Base-by-base conservation (phyloP, 2,329 filamentous ascomycete species). In the Fusarium bulbicola region DNA sequence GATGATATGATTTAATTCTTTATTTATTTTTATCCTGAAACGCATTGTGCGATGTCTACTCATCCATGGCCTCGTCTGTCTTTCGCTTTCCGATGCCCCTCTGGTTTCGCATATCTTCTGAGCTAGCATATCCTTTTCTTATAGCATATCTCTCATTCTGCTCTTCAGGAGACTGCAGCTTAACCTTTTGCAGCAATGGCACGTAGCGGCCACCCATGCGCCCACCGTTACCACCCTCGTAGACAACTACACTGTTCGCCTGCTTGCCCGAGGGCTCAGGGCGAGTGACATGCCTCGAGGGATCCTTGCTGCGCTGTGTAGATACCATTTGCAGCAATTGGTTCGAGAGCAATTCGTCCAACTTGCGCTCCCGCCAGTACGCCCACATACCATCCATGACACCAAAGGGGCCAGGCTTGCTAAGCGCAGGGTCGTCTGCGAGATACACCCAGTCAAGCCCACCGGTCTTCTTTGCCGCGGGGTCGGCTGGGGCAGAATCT, bases 291-390 rank as follows among this genome's bases (percentile, higher is more conserved):
- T 59, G 59, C 6, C 74, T 66, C 12, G 59, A 65, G 3, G 74
- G 68, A n/a, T 76, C 68, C 21, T 68, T 57, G 34, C 68, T 65
- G 34, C 83, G 83, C 73, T 86, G 85, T 4, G 71, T 77, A 32
- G 86, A 82, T 13, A 90, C 83, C 49, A 92, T 82, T 77, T 93
- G 89, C 67, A 98, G 85, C 57, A 99, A 84, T 74, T 90, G 89
- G 66, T 89, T 91, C 0, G 94, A 91, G 63, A 99, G 85, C 59
- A 97, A 85, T 85, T 98, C 96, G 78, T 98, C 95, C 74, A 98
- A 93, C 85, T 97, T 97, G 60, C 89, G 87, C 78, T 91, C 89
- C 67, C 93, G 89, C 95, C 96, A 99, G 28, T 91, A 84, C 68
- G 88, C 86, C 96, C 96, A 99, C 53, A 97, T 80, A 66, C 91